phyloP scores from a whole-genome alignment of 441 rosid genomes.

The Populus trichocarpa region DNA sequence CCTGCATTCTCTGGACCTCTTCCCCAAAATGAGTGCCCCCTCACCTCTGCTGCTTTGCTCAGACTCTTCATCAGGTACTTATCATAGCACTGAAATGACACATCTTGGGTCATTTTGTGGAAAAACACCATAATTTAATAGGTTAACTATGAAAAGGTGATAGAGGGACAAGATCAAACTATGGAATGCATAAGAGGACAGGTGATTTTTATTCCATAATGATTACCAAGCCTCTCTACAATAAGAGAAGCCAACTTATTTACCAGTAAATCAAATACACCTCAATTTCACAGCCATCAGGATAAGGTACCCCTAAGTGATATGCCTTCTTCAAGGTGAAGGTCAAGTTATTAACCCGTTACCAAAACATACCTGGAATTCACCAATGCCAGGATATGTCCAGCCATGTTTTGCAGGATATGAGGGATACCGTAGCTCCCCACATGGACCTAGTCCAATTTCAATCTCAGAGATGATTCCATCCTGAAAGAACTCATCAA shows the following conservation, averaged over 20 bases:
- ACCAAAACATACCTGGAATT: constrained; percentile 72
- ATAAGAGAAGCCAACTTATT: background rate
- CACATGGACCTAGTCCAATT: constrained; percentile 96
- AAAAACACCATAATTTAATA: constrained; percentile 3
- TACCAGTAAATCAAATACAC: constrained; percentile 33
- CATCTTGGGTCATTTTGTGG: constrained; percentile 25
- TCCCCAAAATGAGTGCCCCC: constrained; percentile 84
- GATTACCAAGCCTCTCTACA: background rate
- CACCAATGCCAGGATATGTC: constrained; percentile 99
- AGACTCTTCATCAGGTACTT: constrained; percentile 78
- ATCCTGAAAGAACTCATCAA: constrained; percentile 68
- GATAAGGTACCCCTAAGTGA: constrained; percentile 31
- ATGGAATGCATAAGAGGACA: constrained; percentile 2
- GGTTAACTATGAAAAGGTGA: background rate
- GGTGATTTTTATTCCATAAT: background rate
- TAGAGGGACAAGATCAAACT: background rate
- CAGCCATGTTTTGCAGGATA: constrained; percentile 97
- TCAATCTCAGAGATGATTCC: constrained; percentile 78
- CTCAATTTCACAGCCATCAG: constrained; percentile 96
- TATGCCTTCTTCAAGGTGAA: constrained; percentile 36
- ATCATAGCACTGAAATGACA: constrained; percentile 79
- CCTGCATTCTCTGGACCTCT: constrained; percentile 89
- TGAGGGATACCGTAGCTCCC: constrained; percentile 94
- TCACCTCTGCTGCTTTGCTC: constrained; percentile 75
- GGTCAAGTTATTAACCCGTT: background rate